Evolutionary conservation across 164 flowering plant species (phyloP).

Genomic region (Stephania yunnanensis): DNA sequence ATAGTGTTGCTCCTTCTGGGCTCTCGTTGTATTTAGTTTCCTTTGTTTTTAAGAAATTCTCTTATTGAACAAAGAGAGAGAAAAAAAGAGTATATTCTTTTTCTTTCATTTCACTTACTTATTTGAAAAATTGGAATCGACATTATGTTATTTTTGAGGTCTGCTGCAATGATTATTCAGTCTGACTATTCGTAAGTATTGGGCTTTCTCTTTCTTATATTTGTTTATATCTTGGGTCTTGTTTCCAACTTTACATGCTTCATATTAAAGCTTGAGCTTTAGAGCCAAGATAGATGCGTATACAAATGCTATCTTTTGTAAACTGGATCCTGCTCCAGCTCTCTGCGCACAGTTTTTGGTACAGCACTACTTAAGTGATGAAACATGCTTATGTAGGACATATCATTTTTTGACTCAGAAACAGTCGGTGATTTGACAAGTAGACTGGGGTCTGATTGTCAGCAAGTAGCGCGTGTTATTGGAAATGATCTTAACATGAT

Average conservation of each 20-base stretch:
- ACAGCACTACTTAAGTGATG: not conserved
- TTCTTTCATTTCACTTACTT: not conserved
- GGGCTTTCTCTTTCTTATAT: not conserved
- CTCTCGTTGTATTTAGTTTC: no score
- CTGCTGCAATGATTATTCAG: not conserved
- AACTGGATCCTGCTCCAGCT: not conserved
- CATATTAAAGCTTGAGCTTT: not conserved
- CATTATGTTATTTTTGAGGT: not conserved
- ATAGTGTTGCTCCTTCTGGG: not conserved
- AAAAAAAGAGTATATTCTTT: not conserved
- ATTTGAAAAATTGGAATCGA: not conserved
- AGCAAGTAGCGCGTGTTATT: constrained; percentile 90
- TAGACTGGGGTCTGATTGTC: constrained; percentile 95
- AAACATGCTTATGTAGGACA: constrained; percentile 50
- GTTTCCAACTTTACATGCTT: not conserved
- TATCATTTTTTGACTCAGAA: constrained; percentile 78
- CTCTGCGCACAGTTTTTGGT: not conserved
- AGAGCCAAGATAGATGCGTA: not conserved
- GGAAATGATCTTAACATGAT: constrained; percentile 91
- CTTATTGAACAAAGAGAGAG: no score
- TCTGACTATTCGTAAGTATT: not conserved
- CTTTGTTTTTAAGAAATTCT: no score
- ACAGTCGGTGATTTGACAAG: constrained; percentile 94
- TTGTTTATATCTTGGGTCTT: not conserved
- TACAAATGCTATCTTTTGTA: constrained; percentile 1